A percentile compares a stretch with the other conserved stretches of the same genome.
Evolutionary conservation across 352 stramenopile species (phyloP).

Genomic region (Phytopythium aichiense): DNA sequence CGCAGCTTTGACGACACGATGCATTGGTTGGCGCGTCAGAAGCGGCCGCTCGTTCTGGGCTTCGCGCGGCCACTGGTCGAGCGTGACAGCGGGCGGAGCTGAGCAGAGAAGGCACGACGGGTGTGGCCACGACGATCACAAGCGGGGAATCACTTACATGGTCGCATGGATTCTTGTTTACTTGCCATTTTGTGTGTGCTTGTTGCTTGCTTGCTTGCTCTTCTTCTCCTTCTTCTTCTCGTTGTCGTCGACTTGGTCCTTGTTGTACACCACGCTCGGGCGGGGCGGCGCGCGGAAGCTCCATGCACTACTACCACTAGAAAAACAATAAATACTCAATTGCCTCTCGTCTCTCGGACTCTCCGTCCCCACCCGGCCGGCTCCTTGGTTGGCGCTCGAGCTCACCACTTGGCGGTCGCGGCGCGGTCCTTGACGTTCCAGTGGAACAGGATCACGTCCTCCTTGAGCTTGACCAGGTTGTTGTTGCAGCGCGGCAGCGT

Average conservation of each 20-base stretch:
- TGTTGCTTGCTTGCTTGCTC: no score
- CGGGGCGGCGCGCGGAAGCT: neutral
- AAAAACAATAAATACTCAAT: conserved; percentile 12
- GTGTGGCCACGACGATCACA: no score
- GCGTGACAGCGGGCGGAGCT: conserved; percentile 4
- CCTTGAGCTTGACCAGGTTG: conserved; percentile 80
- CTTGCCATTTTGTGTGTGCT: neutral
- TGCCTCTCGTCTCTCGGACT: conserved; percentile 4
- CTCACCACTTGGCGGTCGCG: conserved; percentile 36
- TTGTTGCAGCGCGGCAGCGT: conserved; percentile 74
- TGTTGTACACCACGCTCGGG: neutral
- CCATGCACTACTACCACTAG: conserved; percentile 6
- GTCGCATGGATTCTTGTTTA: conserved; percentile 2
- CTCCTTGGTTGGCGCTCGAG: neutral
- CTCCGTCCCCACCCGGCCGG: neutral
- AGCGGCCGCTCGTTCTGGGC: conserved; percentile 30
- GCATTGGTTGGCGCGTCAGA: conserved; percentile 21
- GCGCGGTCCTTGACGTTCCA: conserved; percentile 75
- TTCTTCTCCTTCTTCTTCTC: neutral
- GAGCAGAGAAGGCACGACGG: neutral
- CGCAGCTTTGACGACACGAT: conserved; percentile 35
- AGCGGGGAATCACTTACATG: neutral
- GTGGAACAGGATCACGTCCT: conserved; percentile 83
- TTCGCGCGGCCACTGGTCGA: conserved; percentile 38
- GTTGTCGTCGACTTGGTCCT: neutral